Percentiles rank a stretch among this genome's conserved stretches.
phyloP scores from a whole-genome alignment of 164 flowering plant genomes.

The Tetracentron sinense region DNA sequence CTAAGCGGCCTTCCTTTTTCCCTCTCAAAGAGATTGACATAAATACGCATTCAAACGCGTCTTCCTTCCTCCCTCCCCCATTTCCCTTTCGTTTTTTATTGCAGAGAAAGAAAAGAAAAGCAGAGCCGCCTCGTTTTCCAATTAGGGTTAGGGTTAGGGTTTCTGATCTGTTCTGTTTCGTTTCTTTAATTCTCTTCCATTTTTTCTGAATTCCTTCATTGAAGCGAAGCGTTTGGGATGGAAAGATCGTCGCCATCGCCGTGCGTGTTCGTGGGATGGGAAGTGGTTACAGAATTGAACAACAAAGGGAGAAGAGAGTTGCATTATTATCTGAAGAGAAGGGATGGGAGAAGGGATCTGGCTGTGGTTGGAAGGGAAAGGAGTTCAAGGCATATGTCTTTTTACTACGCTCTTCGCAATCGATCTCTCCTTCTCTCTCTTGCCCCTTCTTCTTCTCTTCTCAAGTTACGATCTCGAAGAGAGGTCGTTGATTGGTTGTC shows the following conservation, averaged over 20 bases:
- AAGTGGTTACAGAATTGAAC: conserved; percentile 53
- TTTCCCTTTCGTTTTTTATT: too few relatives aligned
- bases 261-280: conserved; percentile 49
- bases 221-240: too few relatives aligned
- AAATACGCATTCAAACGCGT: neutral
- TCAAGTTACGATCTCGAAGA: conserved; percentile 47
- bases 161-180: neutral
- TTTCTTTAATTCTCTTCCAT: neutral
- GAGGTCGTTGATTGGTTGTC: conserved; percentile 75
- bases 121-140: too few relatives aligned
- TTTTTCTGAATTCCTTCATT: too few relatives aligned
- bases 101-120: neutral
- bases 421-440: conserved; percentile 7
- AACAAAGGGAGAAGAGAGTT: conserved; percentile 62
- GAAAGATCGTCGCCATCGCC: conserved; percentile 8
- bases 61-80: too few relatives aligned
- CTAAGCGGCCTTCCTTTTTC: conserved; percentile 8
- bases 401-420: conserved; percentile 26
- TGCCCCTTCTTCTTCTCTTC: neutral
- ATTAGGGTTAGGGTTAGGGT: neutral
- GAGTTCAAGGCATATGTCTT: conserved; percentile 55
- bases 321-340: conserved; percentile 52
- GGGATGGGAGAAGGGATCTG: conserved; percentile 53
- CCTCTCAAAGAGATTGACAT: neutral
- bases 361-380: conserved; percentile 74